These are phyloP conservation scores for Ustilago esculenta DNA, from an alignment of 1,284 basidiomycete genomes.

Conservation along the genomic window DNA sequence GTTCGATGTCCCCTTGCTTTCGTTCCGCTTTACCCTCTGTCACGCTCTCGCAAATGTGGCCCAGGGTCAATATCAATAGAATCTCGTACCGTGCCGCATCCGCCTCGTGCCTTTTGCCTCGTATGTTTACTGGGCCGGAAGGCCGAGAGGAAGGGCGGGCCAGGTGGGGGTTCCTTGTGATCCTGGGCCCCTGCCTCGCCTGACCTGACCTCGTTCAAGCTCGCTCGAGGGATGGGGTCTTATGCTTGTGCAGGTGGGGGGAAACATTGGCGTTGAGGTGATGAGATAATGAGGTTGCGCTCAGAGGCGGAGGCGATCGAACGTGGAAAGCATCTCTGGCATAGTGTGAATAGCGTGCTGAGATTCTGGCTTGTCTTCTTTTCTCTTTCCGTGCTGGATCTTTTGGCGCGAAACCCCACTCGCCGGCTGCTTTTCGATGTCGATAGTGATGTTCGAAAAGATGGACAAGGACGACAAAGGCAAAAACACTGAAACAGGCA, in stretches of 20 bases:
- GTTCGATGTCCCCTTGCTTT: background rate
- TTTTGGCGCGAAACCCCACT: no score
- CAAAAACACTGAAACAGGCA: no score
- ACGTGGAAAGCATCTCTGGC: no score
- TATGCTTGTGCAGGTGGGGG: background rate
- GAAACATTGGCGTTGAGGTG: no score
- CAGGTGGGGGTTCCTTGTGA: slow-evolving; percentile 25
- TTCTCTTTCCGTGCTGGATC: slow-evolving; percentile 2
- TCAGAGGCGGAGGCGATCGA: no score
- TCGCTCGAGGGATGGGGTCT: background rate
- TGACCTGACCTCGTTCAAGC: background rate
- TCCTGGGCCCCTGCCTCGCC: slow-evolving; percentile 24
- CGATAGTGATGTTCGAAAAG: no score
- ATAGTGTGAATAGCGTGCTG: background rate
- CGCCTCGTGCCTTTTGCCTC: slow-evolving; percentile 34
- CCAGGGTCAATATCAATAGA: slow-evolving; percentile 39
- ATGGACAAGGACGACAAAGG: no score
- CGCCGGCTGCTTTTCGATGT: no score
- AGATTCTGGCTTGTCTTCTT: slow-evolving; percentile 11
- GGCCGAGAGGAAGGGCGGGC: slow-evolving; percentile 33
- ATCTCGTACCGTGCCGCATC: slow-evolving; percentile 31
- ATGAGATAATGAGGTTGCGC: no score
- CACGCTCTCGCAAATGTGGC: slow-evolving; percentile 7
- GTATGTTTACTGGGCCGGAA: slow-evolving; percentile 27
- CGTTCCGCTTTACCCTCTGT: background rate